Evolutionary conservation across 169 alveolate genomes (phyloP), one percentile per base, ranked within the genome.

Genomic region (Miamiensis avidus): DNA sequence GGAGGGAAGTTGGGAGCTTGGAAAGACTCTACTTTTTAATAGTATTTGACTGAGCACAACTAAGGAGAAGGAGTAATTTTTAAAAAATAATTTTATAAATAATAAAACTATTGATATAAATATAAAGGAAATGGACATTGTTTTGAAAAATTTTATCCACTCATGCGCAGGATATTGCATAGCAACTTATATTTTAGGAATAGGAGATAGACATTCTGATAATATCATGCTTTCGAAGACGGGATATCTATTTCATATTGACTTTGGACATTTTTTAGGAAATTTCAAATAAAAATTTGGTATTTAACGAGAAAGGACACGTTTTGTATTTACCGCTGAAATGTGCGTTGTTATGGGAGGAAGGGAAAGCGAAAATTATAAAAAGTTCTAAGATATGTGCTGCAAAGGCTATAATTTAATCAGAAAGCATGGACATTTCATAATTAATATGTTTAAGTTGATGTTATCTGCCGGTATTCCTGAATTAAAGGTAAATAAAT

Each of bases 261-360:
- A 96, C 83, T 96, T 96, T 88, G 98, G 98, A 1, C 98, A 96
- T 89, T 95, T 96, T 85, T 82, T 94, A 28, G 98, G 97, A 0
- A 89, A 94, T 88, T 91, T 89, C 74, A 96, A 96, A 91, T 87
- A 82, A 69, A 94, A 94, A 87, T 89, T 92, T 75, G 97, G 97
- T 29, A 85, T 94, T 78, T 88, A 92, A 83, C 84, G 97, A 87
- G 98, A 96, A 91, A 88, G 94, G 84, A 94, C 95, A 72, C 97
- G 96, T 34, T 96, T 96, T 89, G 97, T 95, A 0, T 94, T 93
- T 74, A 88, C 96, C 20, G 77, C 75, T 75, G 96, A 95, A 86
- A 92, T 96, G 94, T 86, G 90, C 31, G 78, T 85, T 83, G 95
- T 94, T 25, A 86, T 94, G 89, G 94, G 93, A 33, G 92, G 93